phyloP scores from a whole-genome alignment of 306 rosid species.

The Trifolium dubium region DNA sequence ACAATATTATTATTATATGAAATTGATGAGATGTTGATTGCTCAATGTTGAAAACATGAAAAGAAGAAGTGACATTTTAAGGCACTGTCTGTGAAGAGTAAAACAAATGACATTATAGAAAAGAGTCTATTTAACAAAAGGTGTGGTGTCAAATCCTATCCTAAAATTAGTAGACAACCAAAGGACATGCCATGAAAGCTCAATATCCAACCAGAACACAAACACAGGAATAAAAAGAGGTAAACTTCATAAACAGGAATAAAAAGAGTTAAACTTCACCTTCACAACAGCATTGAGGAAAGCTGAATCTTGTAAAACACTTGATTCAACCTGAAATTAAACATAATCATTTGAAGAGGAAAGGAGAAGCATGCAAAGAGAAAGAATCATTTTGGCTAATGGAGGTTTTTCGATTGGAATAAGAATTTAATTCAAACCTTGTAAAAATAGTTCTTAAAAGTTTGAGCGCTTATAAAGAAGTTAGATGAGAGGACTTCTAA shows the following conservation, averaged over 20 bases:
- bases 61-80: slow-evolving; percentile 29
- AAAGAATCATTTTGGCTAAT: neutral
- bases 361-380: slow-evolving; percentile 6
- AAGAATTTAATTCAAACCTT: neutral
- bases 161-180: slow-evolving; percentile 19
- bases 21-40: slow-evolving; percentile 20
- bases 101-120: slow-evolving; percentile 20
- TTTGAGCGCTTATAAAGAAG: neutral
- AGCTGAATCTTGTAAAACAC: slow-evolving; percentile 65
- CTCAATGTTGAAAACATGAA: neutral
- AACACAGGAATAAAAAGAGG: neutral
- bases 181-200: slow-evolving; percentile 24
- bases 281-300: slow-evolving; percentile 96
- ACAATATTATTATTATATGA: neutral
- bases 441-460: neutral
- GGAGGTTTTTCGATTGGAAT: neutral
- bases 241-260: neutral
- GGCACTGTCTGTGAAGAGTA: slow-evolving; percentile 27
- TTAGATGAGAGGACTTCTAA: neutral
- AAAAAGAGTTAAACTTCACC: slow-evolving; percentile 52
- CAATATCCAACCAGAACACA: slow-evolving; percentile 31
- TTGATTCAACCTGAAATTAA: slow-evolving; percentile 72
- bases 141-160: slow-evolving; percentile 3
- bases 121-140: slow-evolving; percentile 30
- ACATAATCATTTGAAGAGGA: slow-evolving; percentile 25